These are phyloP conservation scores for Capsella rubella DNA, from an alignment of 441 rosid genomes.

Conservation along the genomic window DNA sequence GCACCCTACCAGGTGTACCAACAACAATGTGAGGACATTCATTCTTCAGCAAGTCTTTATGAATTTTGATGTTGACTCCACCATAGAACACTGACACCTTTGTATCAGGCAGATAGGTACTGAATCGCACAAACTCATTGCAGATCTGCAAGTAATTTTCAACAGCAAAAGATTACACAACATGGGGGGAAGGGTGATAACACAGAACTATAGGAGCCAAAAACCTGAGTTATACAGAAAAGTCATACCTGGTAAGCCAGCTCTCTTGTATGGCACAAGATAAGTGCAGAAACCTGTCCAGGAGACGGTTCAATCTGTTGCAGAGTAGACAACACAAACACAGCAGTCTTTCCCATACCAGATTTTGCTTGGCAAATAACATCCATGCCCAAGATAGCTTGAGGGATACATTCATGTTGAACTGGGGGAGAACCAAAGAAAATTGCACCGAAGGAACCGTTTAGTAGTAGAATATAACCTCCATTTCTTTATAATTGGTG, in stretches of 20 bases:
- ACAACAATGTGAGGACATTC: slow-evolving; percentile 99
- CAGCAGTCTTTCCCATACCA: slow-evolving; percentile 99
- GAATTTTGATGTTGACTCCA: slow-evolving; percentile 89
- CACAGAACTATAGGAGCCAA: background rate
- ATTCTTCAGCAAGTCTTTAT: slow-evolving; percentile 91
- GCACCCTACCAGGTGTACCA: slow-evolving; percentile 94
- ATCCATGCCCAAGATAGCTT: slow-evolving; percentile 99
- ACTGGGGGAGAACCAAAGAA: slow-evolving; percentile 91
- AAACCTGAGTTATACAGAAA: background rate
- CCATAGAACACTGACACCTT: slow-evolving; percentile 97
- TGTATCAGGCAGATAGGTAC: slow-evolving; percentile 84
- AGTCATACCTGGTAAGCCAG: slow-evolving; percentile 63
- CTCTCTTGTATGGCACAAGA: slow-evolving; percentile 96
- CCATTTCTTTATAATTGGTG: slow-evolving; percentile 71
- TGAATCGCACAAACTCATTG: slow-evolving; percentile 95
- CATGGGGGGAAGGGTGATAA: no score
- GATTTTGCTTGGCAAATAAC: slow-evolving; percentile 99
- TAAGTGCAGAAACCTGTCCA: slow-evolving; percentile 96
- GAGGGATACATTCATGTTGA: slow-evolving; percentile 99
- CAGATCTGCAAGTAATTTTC: slow-evolving; percentile 67
- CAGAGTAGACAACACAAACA: slow-evolving; percentile 85
- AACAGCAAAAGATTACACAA: background rate
- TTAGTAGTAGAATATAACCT: slow-evolving; percentile 77
- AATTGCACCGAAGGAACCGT: slow-evolving; percentile 76
- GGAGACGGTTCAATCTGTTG: slow-evolving; percentile 94